phyloP scores from a whole-genome alignment of 2,329 filamentous ascomycete genomes.

The Apiospora sp. region DNA sequence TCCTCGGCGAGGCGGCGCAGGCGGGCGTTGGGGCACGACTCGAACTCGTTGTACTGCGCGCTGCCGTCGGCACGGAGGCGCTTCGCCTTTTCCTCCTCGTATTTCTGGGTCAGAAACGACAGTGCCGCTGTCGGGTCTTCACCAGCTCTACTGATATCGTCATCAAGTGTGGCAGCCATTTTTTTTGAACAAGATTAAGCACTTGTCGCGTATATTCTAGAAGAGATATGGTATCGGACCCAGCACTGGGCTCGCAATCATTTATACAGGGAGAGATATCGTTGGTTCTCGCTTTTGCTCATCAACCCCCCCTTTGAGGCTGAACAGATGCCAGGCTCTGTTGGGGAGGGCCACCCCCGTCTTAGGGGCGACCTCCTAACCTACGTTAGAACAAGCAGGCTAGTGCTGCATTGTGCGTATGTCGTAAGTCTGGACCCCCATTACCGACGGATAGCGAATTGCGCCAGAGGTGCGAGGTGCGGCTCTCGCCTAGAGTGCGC shows the following conservation, averaged over 20 bases:
- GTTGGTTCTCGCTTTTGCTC: not conserved
- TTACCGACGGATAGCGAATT: not conserved
- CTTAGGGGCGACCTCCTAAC: not conserved
- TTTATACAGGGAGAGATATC: not conserved
- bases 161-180: not conserved
- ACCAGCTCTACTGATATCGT: not conserved
- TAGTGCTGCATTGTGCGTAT: not conserved
- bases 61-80: not conserved
- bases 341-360: not conserved
- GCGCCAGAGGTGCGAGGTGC: not conserved
- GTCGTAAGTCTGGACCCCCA: not conserved
- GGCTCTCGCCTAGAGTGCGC: not conserved
- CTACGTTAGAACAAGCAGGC: not conserved
- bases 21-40: not conserved
- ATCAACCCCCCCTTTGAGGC: not conserved
- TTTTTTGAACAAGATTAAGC: not conserved
- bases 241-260: not conserved
- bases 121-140: not conserved
- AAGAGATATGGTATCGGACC: not conserved
- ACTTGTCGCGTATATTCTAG: not conserved
- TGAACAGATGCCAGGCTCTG: not conserved
- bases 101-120: constrained; percentile 9
- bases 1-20: not conserved
- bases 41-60: not conserved
- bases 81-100: not conserved